Evolutionary conservation across 306 rosid genomes (phyloP).

Genomic region (Sphenostylis stenocarpa): DNA sequence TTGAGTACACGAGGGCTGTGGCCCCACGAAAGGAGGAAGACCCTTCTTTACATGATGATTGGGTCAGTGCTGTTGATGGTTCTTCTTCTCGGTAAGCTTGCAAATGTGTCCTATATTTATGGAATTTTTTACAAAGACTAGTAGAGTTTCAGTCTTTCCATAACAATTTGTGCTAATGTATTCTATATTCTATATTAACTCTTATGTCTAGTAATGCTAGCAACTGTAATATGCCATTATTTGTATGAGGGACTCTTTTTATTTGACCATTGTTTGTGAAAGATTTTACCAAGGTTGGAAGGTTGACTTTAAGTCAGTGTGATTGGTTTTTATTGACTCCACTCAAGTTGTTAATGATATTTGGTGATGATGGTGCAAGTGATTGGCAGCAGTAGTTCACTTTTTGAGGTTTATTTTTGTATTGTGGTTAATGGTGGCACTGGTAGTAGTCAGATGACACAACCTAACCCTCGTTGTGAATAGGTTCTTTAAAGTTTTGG

Average conservation of each 20-base stretch:
- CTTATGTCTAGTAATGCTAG: background rate
- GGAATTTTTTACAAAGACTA: background rate
- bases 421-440: background rate
- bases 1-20: constrained; percentile 70
- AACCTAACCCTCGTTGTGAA: background rate
- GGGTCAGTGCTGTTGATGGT: constrained; percentile 98
- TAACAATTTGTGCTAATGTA: background rate
- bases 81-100: constrained; percentile 73
- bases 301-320: background rate
- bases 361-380: constrained; percentile 17
- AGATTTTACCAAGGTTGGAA: background rate
- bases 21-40: constrained; percentile 86
- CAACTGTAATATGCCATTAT: background rate
- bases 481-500: background rate
- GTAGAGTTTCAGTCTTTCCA: background rate
- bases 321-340: background rate
- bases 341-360: constrained; percentile 1
- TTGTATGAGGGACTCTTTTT: background rate
- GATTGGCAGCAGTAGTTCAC: background rate
- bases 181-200: constrained; percentile 4
- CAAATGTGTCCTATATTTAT: constrained; percentile 5
- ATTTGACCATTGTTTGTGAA: background rate
- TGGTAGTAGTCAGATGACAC: background rate
- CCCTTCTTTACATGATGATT: constrained; percentile 85
- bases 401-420: background rate